These are phyloP conservation scores for Backusella westeae DNA, from an alignment of 192 early-diverging fungal species.

Conservation along the genomic window DNA sequence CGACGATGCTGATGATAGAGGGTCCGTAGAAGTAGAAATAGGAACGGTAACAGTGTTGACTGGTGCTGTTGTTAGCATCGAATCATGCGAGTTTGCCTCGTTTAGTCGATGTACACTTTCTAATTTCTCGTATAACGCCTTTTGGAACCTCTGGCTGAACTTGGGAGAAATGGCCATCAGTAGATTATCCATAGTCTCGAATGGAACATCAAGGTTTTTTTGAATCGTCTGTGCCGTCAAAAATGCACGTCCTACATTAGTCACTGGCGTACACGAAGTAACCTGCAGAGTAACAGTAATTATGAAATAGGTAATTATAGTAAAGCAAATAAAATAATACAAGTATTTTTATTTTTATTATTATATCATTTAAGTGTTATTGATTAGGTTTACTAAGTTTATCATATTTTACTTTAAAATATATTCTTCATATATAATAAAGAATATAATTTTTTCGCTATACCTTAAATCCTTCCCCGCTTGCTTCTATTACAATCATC, in stretches of 20 bases:
- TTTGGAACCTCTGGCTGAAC: conserved; percentile 36
- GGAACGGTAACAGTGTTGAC: no score
- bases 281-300: conserved; percentile 5
- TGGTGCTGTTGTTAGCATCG: neutral
- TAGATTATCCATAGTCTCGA: conserved; percentile 42
- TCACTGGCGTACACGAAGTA: neutral
- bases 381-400: neutral
- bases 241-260: neutral
- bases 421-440: neutral
- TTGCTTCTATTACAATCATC: conserved; percentile 22
- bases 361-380: neutral
- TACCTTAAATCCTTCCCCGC: conserved; percentile 25
- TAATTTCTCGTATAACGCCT: conserved; percentile 33
- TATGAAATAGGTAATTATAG: neutral
- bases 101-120: conserved; percentile 13
- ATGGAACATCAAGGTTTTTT: conserved; percentile 16
- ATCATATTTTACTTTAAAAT: neutral
- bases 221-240: conserved; percentile 12
- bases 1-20: neutral
- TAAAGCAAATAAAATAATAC: neutral
- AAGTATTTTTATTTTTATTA: neutral
- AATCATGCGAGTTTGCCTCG: neutral
- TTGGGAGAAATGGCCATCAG: conserved; percentile 33
- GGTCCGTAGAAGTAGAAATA: neutral
- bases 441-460: neutral